Evolutionary conservation across 768 basidiomycete species (phyloP).

Genomic region (Mycena galericulata): DNA sequence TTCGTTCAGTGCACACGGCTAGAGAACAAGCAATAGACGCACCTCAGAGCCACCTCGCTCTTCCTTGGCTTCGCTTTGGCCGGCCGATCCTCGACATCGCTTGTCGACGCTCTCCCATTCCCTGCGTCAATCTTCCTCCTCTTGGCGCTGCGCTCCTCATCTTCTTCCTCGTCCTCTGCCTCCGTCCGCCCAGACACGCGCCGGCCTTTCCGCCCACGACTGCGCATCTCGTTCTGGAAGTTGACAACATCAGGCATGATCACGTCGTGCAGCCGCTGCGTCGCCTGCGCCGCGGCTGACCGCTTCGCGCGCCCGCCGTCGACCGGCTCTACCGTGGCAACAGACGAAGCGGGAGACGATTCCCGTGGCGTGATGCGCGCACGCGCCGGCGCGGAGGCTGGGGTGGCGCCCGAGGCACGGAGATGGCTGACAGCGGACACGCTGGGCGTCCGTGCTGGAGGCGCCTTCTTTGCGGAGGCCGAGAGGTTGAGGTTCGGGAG

Average conservation of each 20-base stretch:
- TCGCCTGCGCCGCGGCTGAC: slow-evolving; percentile 58
- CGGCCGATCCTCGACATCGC: slow-evolving; percentile 31
- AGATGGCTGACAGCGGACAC: slow-evolving; percentile 5
- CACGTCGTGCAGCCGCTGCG: slow-evolving; percentile 67
- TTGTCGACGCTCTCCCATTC: slow-evolving; percentile 33
- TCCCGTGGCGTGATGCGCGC: not conserved
- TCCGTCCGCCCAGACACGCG: slow-evolving; percentile 48
- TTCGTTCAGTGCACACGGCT: not conserved
- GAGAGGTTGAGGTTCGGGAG: not conserved
- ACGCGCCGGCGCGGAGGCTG: slow-evolving; percentile 25
- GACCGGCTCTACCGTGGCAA: slow-evolving; percentile 23
- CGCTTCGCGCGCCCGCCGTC: slow-evolving; percentile 45
- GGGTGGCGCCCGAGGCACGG: not conserved
- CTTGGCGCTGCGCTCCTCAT: slow-evolving; percentile 17
- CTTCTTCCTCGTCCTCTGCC: slow-evolving; percentile 35
- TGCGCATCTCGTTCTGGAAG: slow-evolving; percentile 76
- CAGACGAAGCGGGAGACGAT: slow-evolving; percentile 32
- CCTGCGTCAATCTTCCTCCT: slow-evolving; percentile 20
- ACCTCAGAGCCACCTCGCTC: slow-evolving; percentile 21
- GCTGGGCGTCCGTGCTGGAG: slow-evolving; percentile 11
- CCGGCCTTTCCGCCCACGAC: slow-evolving; percentile 46
- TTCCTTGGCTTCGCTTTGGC: slow-evolving; percentile 26
- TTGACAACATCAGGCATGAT: slow-evolving; percentile 84
- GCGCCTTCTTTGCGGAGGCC: slow-evolving; percentile 12
- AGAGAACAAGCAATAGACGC: not conserved